phyloP scores from a whole-genome alignment of 1,284 basidiomycete species.

The Tausonia pullulans region DNA sequence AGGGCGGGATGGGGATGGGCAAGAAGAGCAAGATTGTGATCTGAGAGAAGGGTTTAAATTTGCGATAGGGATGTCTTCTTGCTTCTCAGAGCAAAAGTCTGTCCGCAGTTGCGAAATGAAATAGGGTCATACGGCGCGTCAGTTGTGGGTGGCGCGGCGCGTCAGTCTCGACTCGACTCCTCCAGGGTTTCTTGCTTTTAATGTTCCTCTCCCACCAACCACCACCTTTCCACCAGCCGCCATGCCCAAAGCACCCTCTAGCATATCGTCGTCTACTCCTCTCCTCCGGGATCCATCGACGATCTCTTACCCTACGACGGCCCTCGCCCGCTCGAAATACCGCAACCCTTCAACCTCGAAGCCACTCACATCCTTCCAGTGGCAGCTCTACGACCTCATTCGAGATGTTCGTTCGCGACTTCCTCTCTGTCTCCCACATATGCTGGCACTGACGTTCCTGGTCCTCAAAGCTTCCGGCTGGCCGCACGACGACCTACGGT shows the following conservation, averaged over 20 bases:
- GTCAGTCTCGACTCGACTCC: too few species aligned
- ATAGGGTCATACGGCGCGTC: too few species aligned
- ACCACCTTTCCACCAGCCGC: too few species aligned
- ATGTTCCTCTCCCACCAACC: too few species aligned
- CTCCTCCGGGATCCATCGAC: too few species aligned
- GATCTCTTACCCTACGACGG: background rate
- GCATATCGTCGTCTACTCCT: too few species aligned
- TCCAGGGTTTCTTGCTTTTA: too few species aligned
- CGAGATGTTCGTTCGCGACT: background rate
- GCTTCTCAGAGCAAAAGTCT: too few species aligned
- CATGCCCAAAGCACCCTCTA: too few species aligned
- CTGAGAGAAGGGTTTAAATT: background rate
- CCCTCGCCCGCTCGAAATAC: background rate
- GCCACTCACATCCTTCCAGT: background rate
- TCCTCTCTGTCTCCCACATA: background rate
- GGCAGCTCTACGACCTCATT: conserved; percentile 4
- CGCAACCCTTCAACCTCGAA: background rate
- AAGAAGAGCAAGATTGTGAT: conserved; percentile 14
- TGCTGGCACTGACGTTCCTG: background rate
- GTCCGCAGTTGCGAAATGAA: too few species aligned
- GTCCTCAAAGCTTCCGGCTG: background rate
- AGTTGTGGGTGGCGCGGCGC: too few species aligned
- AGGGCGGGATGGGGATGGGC: conserved; percentile 55
- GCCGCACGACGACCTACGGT: background rate
- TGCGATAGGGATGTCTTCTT: too few species aligned